Evolutionary conservation across 345 rosid genomes (phyloP), one percentile per base, ranked within the genome.

Genomic region (Eucalyptus cloeziana): DNA sequence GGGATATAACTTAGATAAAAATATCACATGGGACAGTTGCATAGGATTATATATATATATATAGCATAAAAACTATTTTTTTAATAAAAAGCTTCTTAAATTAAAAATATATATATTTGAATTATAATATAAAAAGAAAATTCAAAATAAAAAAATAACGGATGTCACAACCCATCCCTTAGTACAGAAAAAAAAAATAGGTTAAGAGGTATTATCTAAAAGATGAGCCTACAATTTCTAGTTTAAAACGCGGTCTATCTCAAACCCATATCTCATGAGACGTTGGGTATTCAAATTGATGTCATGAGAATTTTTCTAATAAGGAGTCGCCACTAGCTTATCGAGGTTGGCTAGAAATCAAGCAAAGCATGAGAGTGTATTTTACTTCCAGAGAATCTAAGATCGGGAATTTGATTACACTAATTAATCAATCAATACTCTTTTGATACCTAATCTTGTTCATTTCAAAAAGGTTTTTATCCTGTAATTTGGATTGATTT

Each of bases 241-340:
- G 58, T 52, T 52, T 52, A 19, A 52, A 0, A 52, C 0, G 0
- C 10, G 0, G 10, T 0, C 4, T 52, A 52, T 7, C 5, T 52
- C 58, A 52, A 52, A 7, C 0, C 1, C 0, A 0, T 52, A 52
- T 0, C 24, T 19, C 4, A 0, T 7, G 56, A 0, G 0, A 52
- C 0, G 10, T 19, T 52, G 24, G 24, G 24, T 52, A 52, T 52
- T 52, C 56, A 52, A 52, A 52, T 19, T 52, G 0, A 19, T 4
- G 1, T 10, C 3, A 52, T 7, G 0, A 52, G 24, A 52, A 3
- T 52, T 19, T 52, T 52, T 52, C 58, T 52, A 52, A 52, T 0
- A 52, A 52, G 0, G 2, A 52, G 58, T 19, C 0, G 1, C 2
- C 24, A 52, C 24, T 52, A 19, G 1, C 58, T 0, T 52, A 19